These are phyloP conservation scores for Asterionellopsis glacialis DNA, from an alignment of 108 stramenopile species.

Conservation along the genomic window DNA sequence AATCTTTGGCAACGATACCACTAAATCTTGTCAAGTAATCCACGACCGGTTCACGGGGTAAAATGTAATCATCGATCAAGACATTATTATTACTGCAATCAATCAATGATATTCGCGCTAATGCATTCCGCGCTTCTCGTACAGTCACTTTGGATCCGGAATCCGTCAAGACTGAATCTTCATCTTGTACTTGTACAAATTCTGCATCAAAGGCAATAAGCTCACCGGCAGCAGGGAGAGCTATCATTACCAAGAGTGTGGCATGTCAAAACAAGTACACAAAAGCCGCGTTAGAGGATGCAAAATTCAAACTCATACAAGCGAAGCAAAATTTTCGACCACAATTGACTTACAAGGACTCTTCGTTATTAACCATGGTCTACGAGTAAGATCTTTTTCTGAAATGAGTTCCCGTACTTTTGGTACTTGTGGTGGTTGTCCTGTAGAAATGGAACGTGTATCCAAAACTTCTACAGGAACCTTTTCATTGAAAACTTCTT, in stretches of 20 bases:
- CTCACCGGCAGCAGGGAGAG: conserved; percentile 54
- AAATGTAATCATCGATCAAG: conserved; percentile 90
- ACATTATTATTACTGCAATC: conserved; percentile 59
- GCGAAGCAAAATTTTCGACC: no score
- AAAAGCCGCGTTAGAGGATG: not conserved
- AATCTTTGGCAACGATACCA: conserved; percentile 80
- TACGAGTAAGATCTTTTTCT: no score
- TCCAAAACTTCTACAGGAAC: conserved; percentile 47
- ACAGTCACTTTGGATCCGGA: conserved; percentile 76
- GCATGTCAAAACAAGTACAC: not conserved
- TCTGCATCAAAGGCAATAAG: conserved; percentile 89
- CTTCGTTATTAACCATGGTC: no score
- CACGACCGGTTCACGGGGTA: conserved; percentile 87
- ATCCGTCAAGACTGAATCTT: conserved; percentile 64
- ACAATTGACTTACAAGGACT: not conserved
- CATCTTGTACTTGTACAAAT: conserved; percentile 82
- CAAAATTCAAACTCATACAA: not conserved
- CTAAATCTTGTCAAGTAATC: conserved; percentile 95
- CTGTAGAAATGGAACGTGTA: conserved; percentile 48
- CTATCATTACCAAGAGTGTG: conserved; percentile 2
- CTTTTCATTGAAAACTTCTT: not conserved
- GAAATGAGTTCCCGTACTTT: not conserved
- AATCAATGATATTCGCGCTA: conserved; percentile 87
- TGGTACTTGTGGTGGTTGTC: conserved; percentile 7
- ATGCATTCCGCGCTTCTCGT: conserved; percentile 73